Evolutionary conservation across 805 yeast genomes (phyloP).

Genomic region (Clavispora asparagi): DNA sequence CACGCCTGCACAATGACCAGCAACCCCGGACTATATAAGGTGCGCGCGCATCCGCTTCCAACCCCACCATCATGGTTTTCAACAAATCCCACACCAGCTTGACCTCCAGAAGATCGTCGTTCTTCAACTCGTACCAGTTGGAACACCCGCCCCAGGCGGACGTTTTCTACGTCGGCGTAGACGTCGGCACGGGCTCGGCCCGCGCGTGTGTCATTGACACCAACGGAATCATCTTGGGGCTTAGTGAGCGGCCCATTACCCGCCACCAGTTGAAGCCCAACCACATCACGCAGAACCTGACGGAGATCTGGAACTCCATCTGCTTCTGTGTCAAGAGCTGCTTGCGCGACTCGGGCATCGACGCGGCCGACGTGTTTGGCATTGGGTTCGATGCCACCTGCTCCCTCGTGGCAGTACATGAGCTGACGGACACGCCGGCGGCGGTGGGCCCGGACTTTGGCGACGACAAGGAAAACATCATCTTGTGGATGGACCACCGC

Average conservation of each 20-base stretch:
- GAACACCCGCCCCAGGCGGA: conserved; percentile 38
- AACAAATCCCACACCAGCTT: conserved; percentile 37
- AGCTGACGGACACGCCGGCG: conserved; percentile 60
- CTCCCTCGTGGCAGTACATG: conserved; percentile 78
- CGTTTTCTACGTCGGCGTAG: conserved; percentile 71
- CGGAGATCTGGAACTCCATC: conserved; percentile 88
- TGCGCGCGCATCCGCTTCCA: neutral
- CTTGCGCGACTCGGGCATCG: conserved; percentile 68
- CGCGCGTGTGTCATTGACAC: conserved; percentile 88
- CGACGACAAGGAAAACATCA: conserved; percentile 70
- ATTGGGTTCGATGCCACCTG: conserved; percentile 98
- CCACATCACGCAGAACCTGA: conserved; percentile 79
- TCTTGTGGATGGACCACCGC: conserved; percentile 98
- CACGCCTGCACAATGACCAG: neutral
- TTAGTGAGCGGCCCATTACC: conserved; percentile 74
- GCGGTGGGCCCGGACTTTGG: conserved; percentile 90
- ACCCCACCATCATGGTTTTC: conserved; percentile 10
- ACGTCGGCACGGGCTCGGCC: conserved; percentile 97
- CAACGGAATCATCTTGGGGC: conserved; percentile 72
- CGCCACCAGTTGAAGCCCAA: conserved; percentile 70
- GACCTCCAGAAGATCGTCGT: conserved; percentile 33
- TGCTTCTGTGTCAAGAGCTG: conserved; percentile 77
- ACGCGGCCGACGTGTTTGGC: conserved; percentile 66
- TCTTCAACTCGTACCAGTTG: conserved; percentile 32
- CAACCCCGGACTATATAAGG: conserved; percentile 1